Evolutionary conservation across 345 rosid genomes (phyloP), one percentile per base, ranked within the genome.

Genomic region (Pugionium cornutum): DNA sequence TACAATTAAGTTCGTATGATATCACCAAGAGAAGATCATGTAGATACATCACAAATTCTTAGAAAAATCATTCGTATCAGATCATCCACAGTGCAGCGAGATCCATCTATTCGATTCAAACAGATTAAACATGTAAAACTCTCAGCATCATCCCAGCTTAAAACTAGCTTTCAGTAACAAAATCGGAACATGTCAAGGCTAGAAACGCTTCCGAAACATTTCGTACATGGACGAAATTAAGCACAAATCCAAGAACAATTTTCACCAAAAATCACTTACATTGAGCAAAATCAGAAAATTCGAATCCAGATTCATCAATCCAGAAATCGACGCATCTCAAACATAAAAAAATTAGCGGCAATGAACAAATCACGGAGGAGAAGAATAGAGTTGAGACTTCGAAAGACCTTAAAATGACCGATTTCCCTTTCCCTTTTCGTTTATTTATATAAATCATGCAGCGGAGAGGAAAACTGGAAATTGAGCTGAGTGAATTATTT

Each of bases 261-360:
- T 18, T 18, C 18, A 18, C 18, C 18, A 0, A 7, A 58, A 58
- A 10, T 30, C 49, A 41, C 60, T 68, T 51, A 68, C 73, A 68
- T 49, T 41, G 65, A 47, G 58, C 43, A 58, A 57, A 56, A 25
- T 32, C 27, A 7, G 65, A 18, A 49, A 25, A 26, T 57, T 36
- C 2, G 58, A 47, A 25, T 30, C n/a, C 41, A 57, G 64, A 67
- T 57, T 47, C 57, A 67, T 45, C 29, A 2, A 66, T 36, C 18
- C 18, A 18, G 18, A 18, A 18, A 18, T 18, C 18, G 18, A 18
- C 18, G 18, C 18, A 18, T 18, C 18, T 18, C 18, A 18, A 18
- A 18, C 18, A 18, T 18, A 18, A 18, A 18, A 18, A 18, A 18
- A 18, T 18, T 18, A 18, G 18, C 18, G 18, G 18, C 0, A 18